Conservation (phyloP, 2,329 filamentous ascomycete genomes). For the Dactylellina leptospora region DNA sequence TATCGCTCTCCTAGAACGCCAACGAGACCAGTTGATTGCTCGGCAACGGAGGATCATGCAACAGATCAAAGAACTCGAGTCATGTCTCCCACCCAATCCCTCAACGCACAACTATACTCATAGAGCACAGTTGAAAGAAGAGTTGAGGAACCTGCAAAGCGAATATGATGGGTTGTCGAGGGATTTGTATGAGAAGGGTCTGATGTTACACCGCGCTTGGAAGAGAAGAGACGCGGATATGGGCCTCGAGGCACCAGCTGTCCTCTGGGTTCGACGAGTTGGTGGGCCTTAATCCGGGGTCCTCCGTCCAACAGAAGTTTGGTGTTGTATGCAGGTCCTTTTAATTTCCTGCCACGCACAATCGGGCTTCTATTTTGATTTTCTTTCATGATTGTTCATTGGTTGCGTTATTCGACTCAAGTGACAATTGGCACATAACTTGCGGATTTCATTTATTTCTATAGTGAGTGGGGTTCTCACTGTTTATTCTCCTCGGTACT, state of each 20-base stretch:
- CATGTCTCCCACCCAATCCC: slow-evolving; percentile 56
- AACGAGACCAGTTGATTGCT: slow-evolving; percentile 54
- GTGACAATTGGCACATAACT: no score
- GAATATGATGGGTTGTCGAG: slow-evolving; percentile 57
- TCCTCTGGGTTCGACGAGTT: slow-evolving; percentile 55
- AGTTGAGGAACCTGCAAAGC: slow-evolving; percentile 49
- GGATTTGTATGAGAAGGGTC: slow-evolving; percentile 56
- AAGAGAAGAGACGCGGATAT: slow-evolving; percentile 56
- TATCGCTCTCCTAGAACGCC: slow-evolving; percentile 56
- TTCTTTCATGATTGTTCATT: no score
- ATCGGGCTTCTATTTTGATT: no score
- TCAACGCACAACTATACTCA: slow-evolving; percentile 54
- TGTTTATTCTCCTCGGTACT: no score
- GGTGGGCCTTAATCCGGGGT: slow-evolving; percentile 40
- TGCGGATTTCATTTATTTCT: no score
- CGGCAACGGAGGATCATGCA: slow-evolving; percentile 44
- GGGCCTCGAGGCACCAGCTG: slow-evolving; percentile 56
- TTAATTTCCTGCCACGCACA: no score
- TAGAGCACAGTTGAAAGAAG: slow-evolving; percentile 54
- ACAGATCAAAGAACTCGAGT: slow-evolving; percentile 55
- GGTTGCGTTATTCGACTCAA: no score
- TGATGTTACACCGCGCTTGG: slow-evolving; percentile 57
- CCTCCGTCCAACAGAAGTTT: no score
- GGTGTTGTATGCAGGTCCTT: no score
- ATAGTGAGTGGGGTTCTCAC: no score